These are phyloP conservation scores for Synchytrium microbalum DNA, from an alignment of 371 early-diverging fungal species.

Conservation along the genomic window DNA sequence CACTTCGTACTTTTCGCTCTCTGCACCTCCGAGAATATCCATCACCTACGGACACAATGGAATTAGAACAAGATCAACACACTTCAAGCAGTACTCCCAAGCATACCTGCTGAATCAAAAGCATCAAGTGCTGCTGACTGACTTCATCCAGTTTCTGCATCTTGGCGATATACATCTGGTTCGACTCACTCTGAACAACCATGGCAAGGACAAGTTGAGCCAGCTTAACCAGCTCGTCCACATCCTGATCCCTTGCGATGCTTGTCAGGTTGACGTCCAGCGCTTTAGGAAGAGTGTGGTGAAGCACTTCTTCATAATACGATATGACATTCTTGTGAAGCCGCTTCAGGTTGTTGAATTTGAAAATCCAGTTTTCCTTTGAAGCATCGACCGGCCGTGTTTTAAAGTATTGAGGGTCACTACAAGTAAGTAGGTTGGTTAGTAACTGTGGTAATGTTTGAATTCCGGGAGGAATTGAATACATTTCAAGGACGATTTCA, in stretches of 20 bases:
- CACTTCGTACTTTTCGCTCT: no score
- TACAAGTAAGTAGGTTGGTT: slow-evolving; percentile 6
- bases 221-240: slow-evolving; percentile 63
- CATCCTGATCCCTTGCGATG: slow-evolving; percentile 74
- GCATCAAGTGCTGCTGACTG: slow-evolving; percentile 78
- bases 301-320: slow-evolving; percentile 79
- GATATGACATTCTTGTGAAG: slow-evolving; percentile 70
- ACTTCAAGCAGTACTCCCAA: background rate
- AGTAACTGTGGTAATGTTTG: background rate
- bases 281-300: slow-evolving; percentile 33
- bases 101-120: slow-evolving; percentile 59
- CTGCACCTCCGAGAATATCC: background rate
- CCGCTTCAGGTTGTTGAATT: slow-evolving; percentile 82
- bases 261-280: slow-evolving; percentile 55
- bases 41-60: background rate
- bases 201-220: slow-evolving; percentile 70
- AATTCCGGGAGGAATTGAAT: slow-evolving; percentile 15
- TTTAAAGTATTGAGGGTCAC: slow-evolving; percentile 86
- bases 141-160: slow-evolving; percentile 63
- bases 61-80: background rate
- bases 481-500: slow-evolving; percentile 80
- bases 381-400: slow-evolving; percentile 55
- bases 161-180: slow-evolving; percentile 66
- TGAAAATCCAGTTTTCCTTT: slow-evolving; percentile 88
- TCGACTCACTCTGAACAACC: slow-evolving; percentile 74